Percentiles rank a stretch among this genome's conserved stretches.
Evolutionary conservation across 768 basidiomycete genomes (phyloP).

Genomic region (Russula vinacea): DNA sequence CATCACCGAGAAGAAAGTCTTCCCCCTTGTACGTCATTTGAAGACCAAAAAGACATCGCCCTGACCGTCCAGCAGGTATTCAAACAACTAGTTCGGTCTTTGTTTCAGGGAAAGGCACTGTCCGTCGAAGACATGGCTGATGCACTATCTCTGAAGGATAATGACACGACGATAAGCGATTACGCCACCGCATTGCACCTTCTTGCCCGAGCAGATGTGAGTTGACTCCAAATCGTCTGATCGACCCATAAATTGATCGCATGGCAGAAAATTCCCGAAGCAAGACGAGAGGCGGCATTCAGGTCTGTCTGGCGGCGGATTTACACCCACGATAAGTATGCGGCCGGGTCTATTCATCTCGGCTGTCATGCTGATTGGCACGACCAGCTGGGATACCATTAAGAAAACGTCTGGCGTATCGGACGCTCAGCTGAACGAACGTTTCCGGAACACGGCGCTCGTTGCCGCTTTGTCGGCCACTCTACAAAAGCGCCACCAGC

Average conservation of each 20-base stretch:
- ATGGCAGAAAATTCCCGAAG: constrained; percentile 62
- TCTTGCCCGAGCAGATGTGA: constrained; percentile 53
- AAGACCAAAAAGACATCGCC: constrained; percentile 23
- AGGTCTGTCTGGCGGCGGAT: constrained; percentile 83
- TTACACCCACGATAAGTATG: constrained; percentile 83
- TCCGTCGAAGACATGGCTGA: constrained; percentile 80
- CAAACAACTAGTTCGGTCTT: constrained; percentile 59
- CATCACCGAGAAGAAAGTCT: constrained; percentile 46
- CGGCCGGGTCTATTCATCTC: neutral
- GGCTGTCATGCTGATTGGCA: constrained; percentile 6
- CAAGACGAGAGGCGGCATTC: constrained; percentile 64
- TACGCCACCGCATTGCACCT: constrained; percentile 68
- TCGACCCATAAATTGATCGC: neutral
- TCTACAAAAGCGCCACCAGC: constrained; percentile 42
- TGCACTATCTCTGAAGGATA: constrained; percentile 82
- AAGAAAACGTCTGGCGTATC: constrained; percentile 70
- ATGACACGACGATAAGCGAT: constrained; percentile 54
- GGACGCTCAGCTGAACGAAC: constrained; percentile 69
- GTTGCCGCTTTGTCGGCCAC: constrained; percentile 60
- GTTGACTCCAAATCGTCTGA: constrained; percentile 21
- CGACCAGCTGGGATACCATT: constrained; percentile 70
- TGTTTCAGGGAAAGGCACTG: constrained; percentile 73
- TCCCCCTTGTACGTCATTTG: constrained; percentile 45
- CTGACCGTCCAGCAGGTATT: constrained; percentile 50
- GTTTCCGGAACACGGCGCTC: constrained; percentile 72